Conservation (phyloP, 306 rosid genomes). For the Acacia crassicarpa region DNA sequence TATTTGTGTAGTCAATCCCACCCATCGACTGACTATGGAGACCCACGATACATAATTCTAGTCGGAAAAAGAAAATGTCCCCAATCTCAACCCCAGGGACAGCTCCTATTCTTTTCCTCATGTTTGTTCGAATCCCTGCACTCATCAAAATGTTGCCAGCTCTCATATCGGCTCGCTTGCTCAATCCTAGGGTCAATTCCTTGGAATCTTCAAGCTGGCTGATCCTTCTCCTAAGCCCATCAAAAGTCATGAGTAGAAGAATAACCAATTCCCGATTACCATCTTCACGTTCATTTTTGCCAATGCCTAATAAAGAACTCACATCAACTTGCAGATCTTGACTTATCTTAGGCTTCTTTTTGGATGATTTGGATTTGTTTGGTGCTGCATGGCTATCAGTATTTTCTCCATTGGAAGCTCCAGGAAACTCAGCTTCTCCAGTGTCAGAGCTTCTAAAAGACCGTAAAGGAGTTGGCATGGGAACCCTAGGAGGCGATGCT, state of each 20-base stretch:
- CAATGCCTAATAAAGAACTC: conserved; percentile 40
- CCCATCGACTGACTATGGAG: conserved; percentile 72
- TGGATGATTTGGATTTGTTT: conserved; percentile 19
- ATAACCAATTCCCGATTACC: conserved; percentile 57
- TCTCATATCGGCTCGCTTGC: conserved; percentile 61
- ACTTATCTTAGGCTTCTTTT: conserved; percentile 33
- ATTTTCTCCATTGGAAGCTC: conserved; percentile 24
- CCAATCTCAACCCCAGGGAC: conserved; percentile 75
- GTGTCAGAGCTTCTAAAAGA: conserved; percentile 25
- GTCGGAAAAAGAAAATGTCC: conserved; percentile 67
- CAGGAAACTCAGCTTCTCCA: neutral
- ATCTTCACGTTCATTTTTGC: conserved; percentile 33
- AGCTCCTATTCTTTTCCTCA: conserved; percentile 54
- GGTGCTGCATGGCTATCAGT: conserved; percentile 14
- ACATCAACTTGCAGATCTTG: neutral
- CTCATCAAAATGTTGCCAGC: conserved; percentile 55
- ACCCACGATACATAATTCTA: conserved; percentile 63
- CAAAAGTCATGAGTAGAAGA: conserved; percentile 47
- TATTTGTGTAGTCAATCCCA: conserved; percentile 58
- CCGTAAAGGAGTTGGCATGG: conserved; percentile 36
- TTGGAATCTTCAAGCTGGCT: conserved; percentile 65
- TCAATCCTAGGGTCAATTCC: conserved; percentile 37
- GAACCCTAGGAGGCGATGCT: conserved; percentile 25
- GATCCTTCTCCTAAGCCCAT: conserved; percentile 61
- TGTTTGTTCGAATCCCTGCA: conserved; percentile 61